Evolutionary conservation across 1,139 yeast species (phyloP).

Genomic region (Trichomonascaceae sp.): DNA sequence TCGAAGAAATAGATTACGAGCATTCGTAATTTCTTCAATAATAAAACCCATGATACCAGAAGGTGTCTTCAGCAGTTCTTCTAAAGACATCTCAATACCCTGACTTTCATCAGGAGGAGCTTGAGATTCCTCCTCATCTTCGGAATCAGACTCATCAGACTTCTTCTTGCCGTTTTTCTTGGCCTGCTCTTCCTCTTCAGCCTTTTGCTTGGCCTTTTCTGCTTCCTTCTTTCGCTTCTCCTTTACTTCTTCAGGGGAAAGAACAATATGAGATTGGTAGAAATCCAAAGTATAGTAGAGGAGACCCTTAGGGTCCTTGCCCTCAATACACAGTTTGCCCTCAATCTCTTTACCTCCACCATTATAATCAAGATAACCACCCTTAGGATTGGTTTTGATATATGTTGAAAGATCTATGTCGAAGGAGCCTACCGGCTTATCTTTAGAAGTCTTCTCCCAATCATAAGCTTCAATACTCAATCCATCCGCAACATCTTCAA

Average conservation of each 20-base stretch:
- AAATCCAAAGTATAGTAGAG: slow-evolving; percentile 69
- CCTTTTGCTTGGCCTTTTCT: slow-evolving; percentile 29
- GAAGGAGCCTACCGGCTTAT: slow-evolving; percentile 81
- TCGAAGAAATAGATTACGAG: slow-evolving; percentile 55
- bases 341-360: slow-evolving; percentile 50
- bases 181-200: slow-evolving; percentile 27
- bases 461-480: slow-evolving; percentile 89
- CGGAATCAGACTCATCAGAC: slow-evolving; percentile 26
- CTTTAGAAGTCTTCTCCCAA: slow-evolving; percentile 67
- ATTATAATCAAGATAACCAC: slow-evolving; percentile 49
- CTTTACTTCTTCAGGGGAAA: slow-evolving; percentile 64
- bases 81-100: slow-evolving; percentile 56
- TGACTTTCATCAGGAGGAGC: slow-evolving; percentile 33
- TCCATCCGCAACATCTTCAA: slow-evolving; percentile 75
- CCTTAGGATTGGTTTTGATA: slow-evolving; percentile 61
- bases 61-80: slow-evolving; percentile 50
- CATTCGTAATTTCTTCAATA: slow-evolving; percentile 39
- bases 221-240: slow-evolving; percentile 42
- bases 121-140: slow-evolving; percentile 31
- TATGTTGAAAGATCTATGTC: slow-evolving; percentile 61
- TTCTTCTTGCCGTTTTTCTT: slow-evolving; percentile 21
- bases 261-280: slow-evolving; percentile 73
- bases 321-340: slow-evolving; percentile 56
- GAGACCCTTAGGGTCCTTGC: slow-evolving; percentile 74
- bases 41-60: slow-evolving; percentile 75